Percentiles rank a stretch among this genome's conserved stretches.
Evolutionary conservation across 2,329 filamentous ascomycete species (phyloP).

Genomic region (Proliferodiscus dingleyae): DNA sequence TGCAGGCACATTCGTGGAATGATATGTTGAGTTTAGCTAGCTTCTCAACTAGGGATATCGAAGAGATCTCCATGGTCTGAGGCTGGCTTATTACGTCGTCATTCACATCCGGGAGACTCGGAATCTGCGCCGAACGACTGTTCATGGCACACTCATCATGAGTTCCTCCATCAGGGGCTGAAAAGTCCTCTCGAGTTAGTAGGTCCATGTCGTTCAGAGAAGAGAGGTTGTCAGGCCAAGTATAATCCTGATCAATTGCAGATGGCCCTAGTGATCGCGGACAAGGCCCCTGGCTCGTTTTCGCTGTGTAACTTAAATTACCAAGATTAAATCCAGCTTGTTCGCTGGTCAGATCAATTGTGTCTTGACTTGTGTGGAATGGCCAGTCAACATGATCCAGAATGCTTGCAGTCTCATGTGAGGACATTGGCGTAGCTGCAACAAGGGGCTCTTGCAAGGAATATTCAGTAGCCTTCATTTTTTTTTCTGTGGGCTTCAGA

Average conservation of each 20-base stretch:
- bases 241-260: neutral
- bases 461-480: neutral
- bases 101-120: neutral
- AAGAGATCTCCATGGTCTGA: too few species aligned
- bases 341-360: too few species aligned
- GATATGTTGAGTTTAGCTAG: slow-evolving; percentile 4
- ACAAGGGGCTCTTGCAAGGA: neutral
- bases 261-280: neutral
- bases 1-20: slow-evolving; percentile 1
- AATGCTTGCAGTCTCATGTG: neutral
- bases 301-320: too few species aligned
- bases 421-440: neutral
- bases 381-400: neutral
- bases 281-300: neutral
- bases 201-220: neutral
- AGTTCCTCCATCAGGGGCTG: neutral
- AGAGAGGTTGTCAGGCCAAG: neutral
- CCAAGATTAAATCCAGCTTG: too few species aligned
- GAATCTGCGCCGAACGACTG: neutral
- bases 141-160: neutral
- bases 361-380: neutral
- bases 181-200: neutral
- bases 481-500: neutral
- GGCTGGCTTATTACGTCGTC: neutral
- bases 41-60: slow-evolving; percentile 1